Percentiles rank a stretch among this genome's conserved stretches.
phyloP scores from a whole-genome alignment of 1,284 basidiomycete species.

The Leccinum laetum region DNA sequence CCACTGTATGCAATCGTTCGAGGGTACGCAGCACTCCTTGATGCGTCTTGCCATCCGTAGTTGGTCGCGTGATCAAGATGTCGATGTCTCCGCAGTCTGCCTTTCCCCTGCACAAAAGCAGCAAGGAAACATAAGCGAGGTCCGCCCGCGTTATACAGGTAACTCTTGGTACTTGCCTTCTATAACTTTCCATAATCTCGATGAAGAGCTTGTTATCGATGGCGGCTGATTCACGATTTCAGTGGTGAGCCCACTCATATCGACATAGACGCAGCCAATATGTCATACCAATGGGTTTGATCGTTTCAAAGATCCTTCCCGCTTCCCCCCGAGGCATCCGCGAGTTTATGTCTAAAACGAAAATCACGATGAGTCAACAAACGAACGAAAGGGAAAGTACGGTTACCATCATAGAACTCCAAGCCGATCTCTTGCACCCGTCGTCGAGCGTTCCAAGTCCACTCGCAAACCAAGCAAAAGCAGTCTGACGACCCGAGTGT shows the following conservation, averaged over 20 bases:
- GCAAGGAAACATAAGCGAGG: constrained; percentile 2
- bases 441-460: constrained; percentile 84
- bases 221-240: constrained; percentile 45
- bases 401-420: constrained; percentile 71
- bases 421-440: constrained; percentile 75
- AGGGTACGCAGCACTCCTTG: constrained; percentile 56
- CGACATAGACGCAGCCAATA: not conserved
- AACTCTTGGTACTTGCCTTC: constrained; percentile 48
- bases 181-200: constrained; percentile 89
- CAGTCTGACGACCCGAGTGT: constrained; percentile 56
- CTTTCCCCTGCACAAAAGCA: constrained; percentile 55
- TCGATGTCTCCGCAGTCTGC: constrained; percentile 88
- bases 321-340: constrained; percentile 86
- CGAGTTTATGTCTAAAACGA: constrained; percentile 59
- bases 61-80: constrained; percentile 78
- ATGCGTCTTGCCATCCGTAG: constrained; percentile 73
- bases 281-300: constrained; percentile 63
- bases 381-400: not conserved
- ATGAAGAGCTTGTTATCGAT: constrained; percentile 76
- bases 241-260: not conserved
- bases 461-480: constrained; percentile 70
- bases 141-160: not conserved
- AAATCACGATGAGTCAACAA: not conserved
- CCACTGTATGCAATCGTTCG: constrained; percentile 49
- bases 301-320: constrained; percentile 68